Conservation (phyloP, 441 rosid genomes). For the Eutrema salsugineum region DNA sequence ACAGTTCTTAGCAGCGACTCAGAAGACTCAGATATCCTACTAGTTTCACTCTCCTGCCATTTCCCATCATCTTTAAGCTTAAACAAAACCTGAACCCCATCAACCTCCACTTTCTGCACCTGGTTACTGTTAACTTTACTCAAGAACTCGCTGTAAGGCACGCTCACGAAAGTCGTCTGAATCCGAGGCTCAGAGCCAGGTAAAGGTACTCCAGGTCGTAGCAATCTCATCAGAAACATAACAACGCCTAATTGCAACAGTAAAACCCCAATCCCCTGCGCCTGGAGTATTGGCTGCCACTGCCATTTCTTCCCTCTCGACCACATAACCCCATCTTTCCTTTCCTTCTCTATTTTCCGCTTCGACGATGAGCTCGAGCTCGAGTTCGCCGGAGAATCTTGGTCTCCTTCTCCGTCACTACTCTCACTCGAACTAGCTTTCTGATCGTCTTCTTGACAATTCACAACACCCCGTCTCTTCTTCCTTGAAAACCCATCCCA, state of each 20-base stretch:
- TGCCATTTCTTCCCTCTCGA: slow-evolving; percentile 60
- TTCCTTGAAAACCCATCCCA: slow-evolving; percentile 39
- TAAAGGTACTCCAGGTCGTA: slow-evolving; percentile 74
- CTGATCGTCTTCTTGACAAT: slow-evolving; percentile 70
- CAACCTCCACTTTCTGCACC: slow-evolving; percentile 89
- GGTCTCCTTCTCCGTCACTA: slow-evolving; percentile 46
- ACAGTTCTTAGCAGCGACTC: slow-evolving; percentile 60
- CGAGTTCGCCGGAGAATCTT: slow-evolving; percentile 34
- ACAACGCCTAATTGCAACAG: slow-evolving; percentile 77
- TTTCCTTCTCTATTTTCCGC: slow-evolving; percentile 54
- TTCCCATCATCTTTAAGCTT: slow-evolving; percentile 60
- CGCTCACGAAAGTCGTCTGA: slow-evolving; percentile 58
- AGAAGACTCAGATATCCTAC: slow-evolving; percentile 61
- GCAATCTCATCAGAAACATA: slow-evolving; percentile 77
- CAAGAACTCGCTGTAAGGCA: slow-evolving; percentile 89
- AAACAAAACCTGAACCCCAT: slow-evolving; percentile 88
- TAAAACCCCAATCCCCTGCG: slow-evolving; percentile 72
- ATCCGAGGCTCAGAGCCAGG: slow-evolving; percentile 84
- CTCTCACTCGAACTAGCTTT: slow-evolving; percentile 44
- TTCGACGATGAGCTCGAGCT: slow-evolving; percentile 39
- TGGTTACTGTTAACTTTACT: slow-evolving; percentile 67
- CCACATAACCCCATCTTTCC: slow-evolving; percentile 62
- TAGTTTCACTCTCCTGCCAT: slow-evolving; percentile 41
- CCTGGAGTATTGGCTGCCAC: slow-evolving; percentile 84
- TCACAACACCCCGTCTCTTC: slow-evolving; percentile 39